Evolutionary conservation across 2,329 filamentous ascomycete species (phyloP).

Genomic region (Trichoderma sp.): DNA sequence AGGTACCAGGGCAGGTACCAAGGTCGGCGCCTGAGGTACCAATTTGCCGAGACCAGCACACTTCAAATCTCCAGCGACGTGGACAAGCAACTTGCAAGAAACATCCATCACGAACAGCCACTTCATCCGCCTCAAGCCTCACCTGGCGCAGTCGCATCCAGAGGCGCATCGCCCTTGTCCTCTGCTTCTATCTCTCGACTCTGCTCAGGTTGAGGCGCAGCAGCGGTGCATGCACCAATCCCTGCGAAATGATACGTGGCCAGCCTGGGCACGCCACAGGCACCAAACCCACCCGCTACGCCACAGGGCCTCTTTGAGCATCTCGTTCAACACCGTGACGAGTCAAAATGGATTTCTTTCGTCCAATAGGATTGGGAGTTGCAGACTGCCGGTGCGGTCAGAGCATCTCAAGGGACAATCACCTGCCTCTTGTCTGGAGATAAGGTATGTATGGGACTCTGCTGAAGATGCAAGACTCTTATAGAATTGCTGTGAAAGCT

Average conservation of each 20-base stretch:
- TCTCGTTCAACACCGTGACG: background rate
- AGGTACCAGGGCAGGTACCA: background rate
- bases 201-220: background rate
- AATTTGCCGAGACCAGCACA: background rate
- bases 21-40: background rate
- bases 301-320: background rate
- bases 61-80: background rate
- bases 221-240: background rate
- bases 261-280: background rate
- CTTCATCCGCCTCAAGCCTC: background rate
- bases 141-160: background rate
- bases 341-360: background rate
- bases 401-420: background rate
- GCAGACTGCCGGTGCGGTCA: background rate
- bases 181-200: background rate
- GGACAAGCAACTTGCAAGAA: background rate
- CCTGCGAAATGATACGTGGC: slow-evolving; percentile 1
- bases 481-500: background rate
- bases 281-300: background rate
- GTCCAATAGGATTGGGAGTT: background rate
- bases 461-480: background rate
- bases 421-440: background rate
- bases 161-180: background rate
- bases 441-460: background rate
- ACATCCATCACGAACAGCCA: background rate